phyloP scores from a whole-genome alignment of 352 stramenopile species.

The Globisporangium perplexum region DNA sequence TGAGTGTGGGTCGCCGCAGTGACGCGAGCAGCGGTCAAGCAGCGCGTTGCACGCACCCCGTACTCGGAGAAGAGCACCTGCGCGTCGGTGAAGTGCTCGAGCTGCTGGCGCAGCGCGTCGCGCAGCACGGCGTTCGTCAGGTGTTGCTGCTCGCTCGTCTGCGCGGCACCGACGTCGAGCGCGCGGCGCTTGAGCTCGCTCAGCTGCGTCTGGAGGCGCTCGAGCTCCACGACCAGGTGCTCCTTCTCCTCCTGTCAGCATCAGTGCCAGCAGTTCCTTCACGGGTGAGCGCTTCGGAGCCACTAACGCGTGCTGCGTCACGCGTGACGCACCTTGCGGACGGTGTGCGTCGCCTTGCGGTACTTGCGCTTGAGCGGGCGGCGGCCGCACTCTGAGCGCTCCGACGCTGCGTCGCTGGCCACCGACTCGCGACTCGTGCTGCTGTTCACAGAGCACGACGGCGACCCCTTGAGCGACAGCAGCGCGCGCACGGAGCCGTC shows the following conservation, averaged over 20 bases:
- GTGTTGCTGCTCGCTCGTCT: constrained; percentile 10
- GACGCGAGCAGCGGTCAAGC: not conserved
- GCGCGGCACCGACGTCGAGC: constrained; percentile 4
- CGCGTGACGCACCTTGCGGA: constrained; percentile 7
- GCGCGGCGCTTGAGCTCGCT: constrained; percentile 28
- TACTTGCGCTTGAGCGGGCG: constrained; percentile 7
- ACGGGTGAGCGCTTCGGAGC: too few species aligned
- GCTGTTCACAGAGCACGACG: constrained; percentile 2
- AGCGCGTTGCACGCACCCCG: constrained; percentile 2
- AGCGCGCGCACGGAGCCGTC: constrained; percentile 11
- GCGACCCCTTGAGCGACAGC: constrained; percentile 12
- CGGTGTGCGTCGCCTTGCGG: constrained; percentile 13
- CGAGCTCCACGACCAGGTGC: constrained; percentile 19
- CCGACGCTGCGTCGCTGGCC: constrained; percentile 7
- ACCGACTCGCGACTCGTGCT: not conserved
- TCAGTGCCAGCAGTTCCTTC: too few species aligned
- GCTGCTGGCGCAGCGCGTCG: constrained; percentile 21
- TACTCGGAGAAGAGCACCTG: constrained; percentile 28
- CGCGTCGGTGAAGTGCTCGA: constrained; percentile 20
- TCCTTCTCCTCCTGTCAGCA: constrained; percentile 25
- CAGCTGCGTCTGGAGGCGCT: constrained; percentile 25
- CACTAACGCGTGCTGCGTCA: not conserved
- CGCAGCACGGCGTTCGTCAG: constrained; percentile 15
- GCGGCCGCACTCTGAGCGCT: not conserved
- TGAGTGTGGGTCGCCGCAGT: not conserved